Evolutionary conservation across 345 rosid species (phyloP), one percentile per base, ranked within the genome.

Genomic region (Corchorus olitorius): DNA sequence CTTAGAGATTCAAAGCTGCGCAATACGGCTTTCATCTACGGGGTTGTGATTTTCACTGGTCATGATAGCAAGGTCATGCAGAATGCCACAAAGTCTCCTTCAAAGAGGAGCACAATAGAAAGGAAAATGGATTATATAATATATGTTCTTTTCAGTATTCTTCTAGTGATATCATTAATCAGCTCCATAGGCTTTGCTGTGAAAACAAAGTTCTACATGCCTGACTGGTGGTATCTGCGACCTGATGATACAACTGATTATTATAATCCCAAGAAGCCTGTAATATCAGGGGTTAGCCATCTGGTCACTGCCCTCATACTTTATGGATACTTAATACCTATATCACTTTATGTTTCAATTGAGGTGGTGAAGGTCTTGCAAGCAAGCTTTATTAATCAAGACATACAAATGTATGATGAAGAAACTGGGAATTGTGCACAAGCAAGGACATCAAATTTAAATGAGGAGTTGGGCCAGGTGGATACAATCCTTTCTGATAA

Each of bases 391-490:
- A 97, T 97, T 55, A 91, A 94, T 79, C 91, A 92, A 80, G 99
- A 97, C 83, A 75, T 87, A 34, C 85, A 85, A 1, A 94, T 97
- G 99, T 97, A 88, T 75, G 97, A 94, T 77, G 95, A 92, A 76
- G 97, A 90, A 79, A 87, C 93, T 41, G 97, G 98, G 19, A 91
- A 86, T 45, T 88, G 95, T 74, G 94, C 97, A 34, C 86, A 80
- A 62, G 99, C 99, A 20, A 86, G 99, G 50, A 97, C 99, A 34
- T 97, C 99, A 58, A 97, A 97, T 84, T 86, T 97, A 69, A 97
- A 97, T 20, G 99, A 97, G 83, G 99, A 97, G 87, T 85, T 97
- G 84, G 99, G 99, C 67, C 98, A 92, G 82, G 97, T 97, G 39
- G 98, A 92, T 77, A 97, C 98, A 0, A 94, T 97, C 75, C 97